Base-by-base conservation (phyloP, 2,329 filamentous ascomycete genomes). In the Fusarium sp. region DNA sequence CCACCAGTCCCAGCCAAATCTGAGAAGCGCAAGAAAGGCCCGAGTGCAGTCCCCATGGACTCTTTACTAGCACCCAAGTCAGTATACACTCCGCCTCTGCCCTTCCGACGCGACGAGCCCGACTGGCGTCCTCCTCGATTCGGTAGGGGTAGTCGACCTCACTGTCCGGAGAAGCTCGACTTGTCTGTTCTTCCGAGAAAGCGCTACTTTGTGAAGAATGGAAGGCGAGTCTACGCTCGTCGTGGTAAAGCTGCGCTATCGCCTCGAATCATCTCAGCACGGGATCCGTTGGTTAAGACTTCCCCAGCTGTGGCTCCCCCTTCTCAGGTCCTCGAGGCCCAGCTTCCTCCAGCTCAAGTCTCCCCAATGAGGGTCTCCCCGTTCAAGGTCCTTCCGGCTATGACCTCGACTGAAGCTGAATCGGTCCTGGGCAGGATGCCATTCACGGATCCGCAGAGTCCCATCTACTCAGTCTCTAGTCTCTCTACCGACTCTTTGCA, bases 81-180 rank as follows among this genome's bases (percentile, higher is more conserved):
- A 20, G 18, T 23, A 6, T 62, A 34, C 8, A 42, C 57, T 4
- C 25, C 49, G 4, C 56, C 67, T 62, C 68, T 70, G 0, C 68
- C 68, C 4, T 49, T 70, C 3, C 53, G 68, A 1, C 23, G 46
- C 4, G 8, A 16, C 14, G n/a, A n/a, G 4, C 14, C 13, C 1
- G n/a, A 4, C 13, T 31, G n/a, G 8, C 38, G 3, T 7, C 33
- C 61, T 1, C 29, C 42, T 0, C 31, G 29, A 23, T 70, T 70
- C 33, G 59, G 57, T 1, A 42, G 70, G 9, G 34, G 49, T 2
- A 44, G 14, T 23, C 64, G 68, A 3, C 8, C 27, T 3, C 51
- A 36, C 13, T 40, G 50, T 3, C 68, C 68, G 4, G 1, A 34
- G 11, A 9, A 29, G 2, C 16, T 70, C 4, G 18, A 65, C 6